These are phyloP conservation scores for Magnolia kwangsiensis DNA, from an alignment of 164 flowering plant genomes.

Conservation along the genomic window DNA sequence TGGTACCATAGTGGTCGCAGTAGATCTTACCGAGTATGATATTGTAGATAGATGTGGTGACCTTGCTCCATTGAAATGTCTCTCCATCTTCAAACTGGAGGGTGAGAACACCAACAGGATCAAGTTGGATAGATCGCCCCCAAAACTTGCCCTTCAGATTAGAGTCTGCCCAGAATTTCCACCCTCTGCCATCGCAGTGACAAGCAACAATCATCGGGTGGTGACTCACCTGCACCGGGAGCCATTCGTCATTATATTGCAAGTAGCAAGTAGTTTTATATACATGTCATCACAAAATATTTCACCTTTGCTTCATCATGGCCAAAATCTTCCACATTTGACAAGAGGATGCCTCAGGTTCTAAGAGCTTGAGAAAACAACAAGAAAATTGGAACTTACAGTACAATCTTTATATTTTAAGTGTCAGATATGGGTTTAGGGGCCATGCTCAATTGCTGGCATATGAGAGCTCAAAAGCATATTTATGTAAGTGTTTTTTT, in stretches of 20 bases:
- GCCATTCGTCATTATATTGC: not conserved
- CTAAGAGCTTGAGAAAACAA: not conserved
- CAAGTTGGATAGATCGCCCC: constrained; percentile 99
- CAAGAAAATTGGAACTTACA: not conserved
- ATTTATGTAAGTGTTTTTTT: no score
- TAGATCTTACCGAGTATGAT: constrained; percentile 95
- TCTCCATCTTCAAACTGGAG: constrained; percentile 98
- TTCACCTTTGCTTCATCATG: not conserved
- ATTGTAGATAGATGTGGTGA: constrained; percentile 95
- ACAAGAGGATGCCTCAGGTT: not conserved
- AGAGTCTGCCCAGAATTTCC: constrained; percentile 99
- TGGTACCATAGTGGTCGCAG: constrained; percentile 97
- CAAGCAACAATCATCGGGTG: constrained; percentile 98
- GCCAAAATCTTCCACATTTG: not conserved
- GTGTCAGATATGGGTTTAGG: not conserved
- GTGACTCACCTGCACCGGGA: constrained; percentile 80
- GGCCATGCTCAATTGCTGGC: no score
- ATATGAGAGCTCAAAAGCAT: no score
- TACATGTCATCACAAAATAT: not conserved
- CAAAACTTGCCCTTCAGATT: constrained; percentile 97
- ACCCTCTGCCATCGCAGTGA: constrained; percentile 95
- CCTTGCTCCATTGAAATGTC: constrained; percentile 98
- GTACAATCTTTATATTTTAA: not conserved
- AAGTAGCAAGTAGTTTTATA: not conserved
- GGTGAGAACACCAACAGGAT: constrained; percentile 90